Evolutionary conservation across 805 yeast species (phyloP).

Genomic region (Teunomyces lycoperdinae): DNA sequence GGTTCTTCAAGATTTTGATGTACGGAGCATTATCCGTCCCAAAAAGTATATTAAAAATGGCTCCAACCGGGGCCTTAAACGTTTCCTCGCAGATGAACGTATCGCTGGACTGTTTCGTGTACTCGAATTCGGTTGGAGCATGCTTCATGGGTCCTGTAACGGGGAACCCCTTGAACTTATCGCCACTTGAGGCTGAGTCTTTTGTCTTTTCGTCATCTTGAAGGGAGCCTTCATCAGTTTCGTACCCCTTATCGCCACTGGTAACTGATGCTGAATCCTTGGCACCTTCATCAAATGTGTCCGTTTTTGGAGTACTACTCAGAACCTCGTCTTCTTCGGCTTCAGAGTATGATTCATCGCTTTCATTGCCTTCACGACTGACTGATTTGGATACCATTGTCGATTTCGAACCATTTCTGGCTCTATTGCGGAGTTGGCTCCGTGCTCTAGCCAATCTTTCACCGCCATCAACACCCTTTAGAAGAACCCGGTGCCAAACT

Average conservation of each 20-base stretch:
- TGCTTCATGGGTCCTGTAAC: slow-evolving; percentile 67
- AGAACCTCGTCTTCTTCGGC: background rate
- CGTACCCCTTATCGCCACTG: background rate
- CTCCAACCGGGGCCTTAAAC: slow-evolving; percentile 73
- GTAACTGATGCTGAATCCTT: background rate
- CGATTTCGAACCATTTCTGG: slow-evolving; percentile 9
- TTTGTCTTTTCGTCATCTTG: background rate
- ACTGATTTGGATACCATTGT: slow-evolving; percentile 5
- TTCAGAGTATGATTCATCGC: slow-evolving; percentile 11
- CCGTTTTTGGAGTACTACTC: background rate
- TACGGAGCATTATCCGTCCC: slow-evolving; percentile 51
- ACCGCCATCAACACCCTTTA: slow-evolving; percentile 16
- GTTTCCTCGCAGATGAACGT: slow-evolving; percentile 52
- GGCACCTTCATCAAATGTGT: background rate
- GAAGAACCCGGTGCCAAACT: slow-evolving; percentile 57
- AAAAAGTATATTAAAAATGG: slow-evolving; percentile 65
- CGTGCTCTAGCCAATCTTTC: slow-evolving; percentile 1
- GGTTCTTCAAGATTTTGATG: slow-evolving; percentile 34
- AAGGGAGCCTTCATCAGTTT: background rate
- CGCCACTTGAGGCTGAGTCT: slow-evolving; percentile 6
- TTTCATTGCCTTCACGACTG: slow-evolving; percentile 16
- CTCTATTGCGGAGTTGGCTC: slow-evolving; percentile 1
- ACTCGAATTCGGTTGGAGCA: slow-evolving; percentile 50
- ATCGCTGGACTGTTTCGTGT: slow-evolving; percentile 48
- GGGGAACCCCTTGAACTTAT: slow-evolving; percentile 37